Evolutionary conservation across 768 basidiomycete genomes (phyloP), one percentile per base, ranked within the genome.

Genomic region (Jaapia argillacea): DNA sequence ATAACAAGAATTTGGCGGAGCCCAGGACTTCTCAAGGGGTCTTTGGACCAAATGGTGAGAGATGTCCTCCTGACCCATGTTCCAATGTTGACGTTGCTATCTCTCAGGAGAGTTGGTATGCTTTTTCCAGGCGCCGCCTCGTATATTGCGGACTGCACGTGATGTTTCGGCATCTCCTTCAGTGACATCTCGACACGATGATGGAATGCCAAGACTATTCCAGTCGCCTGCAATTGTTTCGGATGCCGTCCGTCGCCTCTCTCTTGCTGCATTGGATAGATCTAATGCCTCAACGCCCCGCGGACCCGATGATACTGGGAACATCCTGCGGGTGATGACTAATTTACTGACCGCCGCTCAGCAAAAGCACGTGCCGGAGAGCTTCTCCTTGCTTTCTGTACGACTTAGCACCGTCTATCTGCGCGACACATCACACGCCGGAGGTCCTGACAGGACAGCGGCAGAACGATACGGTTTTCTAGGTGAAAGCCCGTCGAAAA

Each of bases 21-120:
- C 83, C 89, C 1, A 67, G 86, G 48, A 88, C 85, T 0, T 89
- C 86, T 2, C 90, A 92, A 54, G 91, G 87, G 2, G 74, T 81
- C 0, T 94, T 93, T 66, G 86, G 90, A 1, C 85, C 86, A 0
- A 88, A 89, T 55, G 92, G 91, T 89, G 46, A 37, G 68, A 31
- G 27, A 16, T 6, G 24, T 24, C n/a, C n/a, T n/a, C n/a, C n/a
- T n/a, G n/a, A n/a, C n/a, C n/a, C n/a, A n/a, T n/a, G n/a, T n/a
- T n/a, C n/a, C n/a, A n/a, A n/a, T n/a, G n/a, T n/a, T n/a, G n/a
- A n/a, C n/a, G n/a, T n/a, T n/a, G 42, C 6, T 39, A 48, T 38
- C 49, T 48, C 38, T 13, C 49, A 93, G 91, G 89, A 40, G 81
- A 91, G 64, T 65, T 94, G 1, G 75, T 93, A 0, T 88, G 81